Evolutionary conservation across 345 rosid species (phyloP), one percentile per base, ranked within the genome.

Genomic region (Eucalyptus albens): DNA sequence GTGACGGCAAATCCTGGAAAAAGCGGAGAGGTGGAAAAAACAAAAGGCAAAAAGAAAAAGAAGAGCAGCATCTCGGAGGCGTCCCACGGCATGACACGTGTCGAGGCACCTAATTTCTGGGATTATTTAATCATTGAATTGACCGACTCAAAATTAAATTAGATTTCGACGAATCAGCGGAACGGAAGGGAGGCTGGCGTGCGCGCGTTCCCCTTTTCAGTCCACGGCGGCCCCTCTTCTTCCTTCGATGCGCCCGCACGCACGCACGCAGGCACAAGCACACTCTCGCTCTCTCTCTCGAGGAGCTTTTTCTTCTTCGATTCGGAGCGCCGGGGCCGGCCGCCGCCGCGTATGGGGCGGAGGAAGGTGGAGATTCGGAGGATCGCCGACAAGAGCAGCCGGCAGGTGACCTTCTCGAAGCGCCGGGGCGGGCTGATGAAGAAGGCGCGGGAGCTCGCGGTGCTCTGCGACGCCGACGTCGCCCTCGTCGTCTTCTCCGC

Each of bases 401-500:
- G 98, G 22, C 98, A 95, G 86, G 97, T 94, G 21, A 93, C 97
- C 11, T 97, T 96, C 91, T 94, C 95, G 12, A 96, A 97, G 91
- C 88, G 99, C 37, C 93, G 97, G 17, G 91, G 80, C 88, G 97
- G 99, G 53, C 92, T 97, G 92, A 91, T 95, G 86, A 94, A 96
- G 91, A 96, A 96, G 90, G 96, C 98, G 89, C 91, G 90, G 7
- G 95, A 97, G 49, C 94, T 97, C 86, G 90, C 98, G 31, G 81
- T 97, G 87, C 97, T 96, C 67, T 96, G 98, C 90, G 96, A 96
- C 87, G 94, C 92, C 31, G 91, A 96, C 86, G 91, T 95, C 85
- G 95, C 94, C 82, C 87, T 95, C 86, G 33, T 96, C 87, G 83
- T 95, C 90, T 94, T 94, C 92, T 95, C 98, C 82, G 53, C 88